A percentile compares a stretch with the other conserved stretches of the same genome.
Evolutionary conservation across 2,329 filamentous ascomycete species (phyloP).

Genomic region (Nemania serpens): DNA sequence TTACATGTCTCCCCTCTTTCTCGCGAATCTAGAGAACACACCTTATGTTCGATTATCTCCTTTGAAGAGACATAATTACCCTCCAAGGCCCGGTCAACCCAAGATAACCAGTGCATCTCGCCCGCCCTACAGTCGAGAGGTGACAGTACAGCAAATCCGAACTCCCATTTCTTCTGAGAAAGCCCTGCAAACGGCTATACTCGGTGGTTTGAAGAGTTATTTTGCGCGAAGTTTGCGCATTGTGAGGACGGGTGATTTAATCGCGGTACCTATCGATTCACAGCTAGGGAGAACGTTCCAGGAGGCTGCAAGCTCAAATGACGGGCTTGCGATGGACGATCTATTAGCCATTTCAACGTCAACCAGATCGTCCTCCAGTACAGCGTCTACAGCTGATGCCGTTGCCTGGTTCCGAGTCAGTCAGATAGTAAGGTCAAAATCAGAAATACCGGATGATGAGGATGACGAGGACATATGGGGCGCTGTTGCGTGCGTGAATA

Average conservation of each 20-base stretch:
- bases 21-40: slow-evolving; percentile 82
- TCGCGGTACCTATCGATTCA: slow-evolving; percentile 88
- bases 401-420: slow-evolving; percentile 95
- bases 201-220: slow-evolving; percentile 84
- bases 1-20: slow-evolving; percentile 82
- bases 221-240: slow-evolving; percentile 84
- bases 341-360: slow-evolving; percentile 58
- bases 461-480: slow-evolving; percentile 78
- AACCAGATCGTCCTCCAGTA: slow-evolving; percentile 43
- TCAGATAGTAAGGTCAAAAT: slow-evolving; percentile 65
- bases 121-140: slow-evolving; percentile 70
- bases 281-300: slow-evolving; percentile 81
- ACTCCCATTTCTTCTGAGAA: slow-evolving; percentile 88
- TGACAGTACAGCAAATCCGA: slow-evolving; percentile 85
- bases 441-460: slow-evolving; percentile 58
- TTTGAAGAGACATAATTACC: slow-evolving; percentile 58
- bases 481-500: slow-evolving; percentile 83
- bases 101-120: slow-evolving; percentile 60
- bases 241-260: slow-evolving; percentile 83
- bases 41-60: slow-evolving; percentile 80
- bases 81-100: slow-evolving; percentile 57
- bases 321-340: slow-evolving; percentile 74
- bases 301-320: slow-evolving; percentile 63
- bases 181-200: slow-evolving; percentile 80
- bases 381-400: slow-evolving; percentile 52